Base-by-base conservation (phyloP, 768 basidiomycete genomes). In the Pholiota conissans region DNA sequence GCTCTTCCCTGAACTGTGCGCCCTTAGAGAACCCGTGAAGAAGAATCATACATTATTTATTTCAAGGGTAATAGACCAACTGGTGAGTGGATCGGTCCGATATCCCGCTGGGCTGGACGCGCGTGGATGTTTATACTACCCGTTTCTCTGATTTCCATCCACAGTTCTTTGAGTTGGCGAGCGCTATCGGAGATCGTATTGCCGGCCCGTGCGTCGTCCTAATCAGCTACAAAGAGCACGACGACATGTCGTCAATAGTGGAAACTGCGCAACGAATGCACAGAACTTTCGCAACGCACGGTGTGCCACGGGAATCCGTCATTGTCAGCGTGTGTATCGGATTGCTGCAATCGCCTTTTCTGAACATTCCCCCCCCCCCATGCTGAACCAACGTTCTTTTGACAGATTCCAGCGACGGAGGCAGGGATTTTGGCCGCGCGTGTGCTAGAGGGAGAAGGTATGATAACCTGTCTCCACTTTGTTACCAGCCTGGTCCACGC, bases 401-500 rank as follows among this genome's bases (percentile, higher is more conserved):
- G 49, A 32, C 46, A 86, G 85, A 77, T 87, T 35, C 83, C 85
- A 28, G 84, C 85, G 5, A 86, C 85, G 0, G 75, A 79, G 32
- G 71, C 71, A 27, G 86, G 86, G 14, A 74, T 86, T 11, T 52
- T 57, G 24, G 85, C 85, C 5, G 77, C 83, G 0, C 67, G 64
- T 24, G 61, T 65, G 49, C 75, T 86, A 10, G 67, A 72, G 32
- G 60, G 67, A 20, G 63, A 79, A 48, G 64, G 66, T n/a, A 79
- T 86, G 28, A 70, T 76, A 20, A 79, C 79, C 20, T 83, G 85
- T 65, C 67, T 88, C 35, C 74, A 73, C 35, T 63, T 80, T 46
- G 84, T 86, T n/a, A 75, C 82, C 3, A 74, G 71, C 47, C 70
- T 86, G n/a, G 62, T 73, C 29, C 86, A 88, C 57, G 84, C 81